Base-by-base conservation (phyloP, 331 rosid species). In the Rhamnella rubrinervis region DNA sequence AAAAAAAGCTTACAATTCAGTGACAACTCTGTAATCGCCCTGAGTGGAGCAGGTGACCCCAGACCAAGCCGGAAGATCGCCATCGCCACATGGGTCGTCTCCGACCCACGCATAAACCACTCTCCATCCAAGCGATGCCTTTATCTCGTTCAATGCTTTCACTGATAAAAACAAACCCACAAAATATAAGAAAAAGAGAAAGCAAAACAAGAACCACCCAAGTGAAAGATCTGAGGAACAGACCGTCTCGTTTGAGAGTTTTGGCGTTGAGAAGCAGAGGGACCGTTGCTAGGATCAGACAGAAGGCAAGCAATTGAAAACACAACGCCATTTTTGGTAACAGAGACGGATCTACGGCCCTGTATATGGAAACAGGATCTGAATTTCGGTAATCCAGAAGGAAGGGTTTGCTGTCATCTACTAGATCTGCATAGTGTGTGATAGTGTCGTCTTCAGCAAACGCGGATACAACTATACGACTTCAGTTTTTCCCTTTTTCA, bases 51-150 rank as follows among this genome's bases (percentile, higher is more conserved):
- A 95, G 13, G 98, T 95, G 73, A 95, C 97, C 31, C 97, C 98
- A 52, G 97, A 95, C 98, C 98, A 91, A 2, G 98, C 84, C 55
- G 96, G 97, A 41, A 91, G 86, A 81, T 85, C 97, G 10, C 95
- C 98, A 71, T 95, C 97, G 13, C 98, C 97, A 73, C 98, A 93
- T 1, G 97, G 98, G 58, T 93, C 98, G 72, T 93, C 98, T 14
- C 97, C 98, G 57, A 93, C 97, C 98, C 98, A 93, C 0, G 97
- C 96, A 79, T 93, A 93, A 69, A 91, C 97, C 69, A 93, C 98
- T 71, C 98, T 88, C 98, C 98, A 93, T 2, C 97, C 98, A 26
- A 93, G 86, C 6, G 97, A 93, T 3, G 98, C 98, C 84, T 93
- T 91, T 77, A 93, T 93, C 89, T 93, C 98, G 62, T 89, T 93